These are phyloP conservation scores for Nemania serpens DNA, from an alignment of 2,329 filamentous ascomycete species.

Conservation along the genomic window DNA sequence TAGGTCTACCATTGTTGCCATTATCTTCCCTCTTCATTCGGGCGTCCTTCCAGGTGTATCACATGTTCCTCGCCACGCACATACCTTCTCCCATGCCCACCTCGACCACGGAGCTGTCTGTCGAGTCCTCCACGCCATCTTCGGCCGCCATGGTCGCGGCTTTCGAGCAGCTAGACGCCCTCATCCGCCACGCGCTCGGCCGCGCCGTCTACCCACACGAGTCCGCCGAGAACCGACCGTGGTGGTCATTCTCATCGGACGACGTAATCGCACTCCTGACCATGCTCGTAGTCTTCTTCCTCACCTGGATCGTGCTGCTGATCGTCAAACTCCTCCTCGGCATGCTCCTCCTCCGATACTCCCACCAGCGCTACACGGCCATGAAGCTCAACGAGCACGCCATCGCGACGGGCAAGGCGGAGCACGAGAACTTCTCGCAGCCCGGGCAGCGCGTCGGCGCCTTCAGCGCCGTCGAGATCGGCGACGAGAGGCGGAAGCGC, in stretches of 20 bases:
- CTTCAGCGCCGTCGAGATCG: constrained; percentile 84
- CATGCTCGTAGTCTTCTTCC: constrained; percentile 85
- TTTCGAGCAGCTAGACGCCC: constrained; percentile 75
- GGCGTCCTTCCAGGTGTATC: constrained; percentile 92
- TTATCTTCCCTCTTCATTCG: constrained; percentile 94
- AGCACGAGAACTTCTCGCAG: constrained; percentile 64
- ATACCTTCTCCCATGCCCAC: constrained; percentile 73
- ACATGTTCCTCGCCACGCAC: constrained; percentile 94
- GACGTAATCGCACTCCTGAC: constrained; percentile 76
- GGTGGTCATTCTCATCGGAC: constrained; percentile 67
- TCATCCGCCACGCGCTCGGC: constrained; percentile 78
- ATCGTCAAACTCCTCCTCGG: constrained; percentile 85
- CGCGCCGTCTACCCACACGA: constrained; percentile 66
- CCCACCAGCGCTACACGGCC: constrained; percentile 74
- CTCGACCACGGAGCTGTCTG: constrained; percentile 67
- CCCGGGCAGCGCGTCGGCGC: constrained; percentile 78
- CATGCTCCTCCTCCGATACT: constrained; percentile 81
- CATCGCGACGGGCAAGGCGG: constrained; percentile 51
- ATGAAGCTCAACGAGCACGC: constrained; percentile 75
- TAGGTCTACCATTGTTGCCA: constrained; percentile 90
- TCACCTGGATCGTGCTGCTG: constrained; percentile 82
- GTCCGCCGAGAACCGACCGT: constrained; percentile 46
- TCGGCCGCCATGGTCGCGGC: constrained; percentile 79
- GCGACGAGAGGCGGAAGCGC: constrained; percentile 82
- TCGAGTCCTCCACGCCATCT: constrained; percentile 65